Conservation (phyloP, 345 rosid genomes). For the Populus nigra region DNA sequence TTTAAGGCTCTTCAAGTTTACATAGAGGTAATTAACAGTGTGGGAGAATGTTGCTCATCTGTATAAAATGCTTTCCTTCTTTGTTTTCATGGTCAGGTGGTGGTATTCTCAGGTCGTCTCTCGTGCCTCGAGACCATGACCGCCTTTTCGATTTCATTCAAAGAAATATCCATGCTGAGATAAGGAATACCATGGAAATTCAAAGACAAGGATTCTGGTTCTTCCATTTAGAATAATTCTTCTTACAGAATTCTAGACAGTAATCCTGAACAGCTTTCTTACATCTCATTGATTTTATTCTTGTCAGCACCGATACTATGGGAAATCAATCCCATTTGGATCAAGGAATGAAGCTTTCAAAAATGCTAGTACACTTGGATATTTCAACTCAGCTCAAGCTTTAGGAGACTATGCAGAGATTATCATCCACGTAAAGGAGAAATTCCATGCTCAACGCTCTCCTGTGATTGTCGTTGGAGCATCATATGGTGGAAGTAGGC, state of each 20-base stretch:
- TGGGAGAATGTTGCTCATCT: neutral
- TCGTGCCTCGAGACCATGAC: no score
- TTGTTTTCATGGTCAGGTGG: neutral
- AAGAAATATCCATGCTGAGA: no score
- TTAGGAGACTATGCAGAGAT: constrained; percentile 9
- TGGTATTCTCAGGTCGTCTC: neutral
- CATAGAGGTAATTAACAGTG: neutral
- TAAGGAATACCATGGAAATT: no score
- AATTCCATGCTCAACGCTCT: neutral
- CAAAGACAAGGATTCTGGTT: neutral
- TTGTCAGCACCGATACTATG: constrained; percentile 4
- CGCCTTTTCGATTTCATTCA: no score
- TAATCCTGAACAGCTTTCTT: neutral
- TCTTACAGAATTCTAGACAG: neutral
- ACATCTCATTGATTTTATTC: neutral
- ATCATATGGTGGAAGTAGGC: constrained; percentile 10
- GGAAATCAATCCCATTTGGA: constrained; percentile 13
- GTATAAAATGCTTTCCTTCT: neutral
- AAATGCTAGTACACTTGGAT: neutral
- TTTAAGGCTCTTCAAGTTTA: neutral
- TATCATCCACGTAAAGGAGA: neutral
- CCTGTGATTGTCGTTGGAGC: constrained; percentile 13
- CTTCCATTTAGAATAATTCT: neutral
- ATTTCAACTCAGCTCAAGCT: constrained; percentile 13
- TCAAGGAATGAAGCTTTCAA: neutral